These are phyloP conservation scores for Coemansia javaensis DNA, from an alignment of 192 early-diverging fungal species.

Conservation along the genomic window DNA sequence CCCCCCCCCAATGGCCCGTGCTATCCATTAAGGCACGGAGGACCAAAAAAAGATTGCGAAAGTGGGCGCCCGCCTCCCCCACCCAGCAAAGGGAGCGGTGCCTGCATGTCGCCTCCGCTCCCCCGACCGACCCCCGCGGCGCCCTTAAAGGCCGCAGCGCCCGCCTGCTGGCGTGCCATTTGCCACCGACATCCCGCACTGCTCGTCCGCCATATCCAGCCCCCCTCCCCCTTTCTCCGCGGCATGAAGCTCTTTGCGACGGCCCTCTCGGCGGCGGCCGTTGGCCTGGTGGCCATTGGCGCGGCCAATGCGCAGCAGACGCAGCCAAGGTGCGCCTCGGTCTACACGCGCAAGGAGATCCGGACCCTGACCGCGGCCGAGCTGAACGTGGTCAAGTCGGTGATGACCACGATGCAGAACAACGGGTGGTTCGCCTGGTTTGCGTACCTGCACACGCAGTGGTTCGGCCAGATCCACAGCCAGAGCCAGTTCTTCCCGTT, in stretches of 20 bases:
- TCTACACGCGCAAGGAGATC: slow-evolving; percentile 47
- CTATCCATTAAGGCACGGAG: too few relatives aligned
- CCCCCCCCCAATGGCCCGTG: too few relatives aligned
- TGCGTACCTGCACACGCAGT: slow-evolving; percentile 30
- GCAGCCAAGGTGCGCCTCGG: slow-evolving; percentile 35
- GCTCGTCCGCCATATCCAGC: too few relatives aligned
- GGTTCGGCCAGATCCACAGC: slow-evolving; percentile 46
- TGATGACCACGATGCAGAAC: slow-evolving; percentile 37
- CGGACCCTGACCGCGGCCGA: slow-evolving; percentile 34
- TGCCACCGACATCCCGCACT: too few relatives aligned
- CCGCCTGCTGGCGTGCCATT: too few relatives aligned
- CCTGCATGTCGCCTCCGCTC: too few relatives aligned
- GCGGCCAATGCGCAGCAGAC: slow-evolving; percentile 29
- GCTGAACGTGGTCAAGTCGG: slow-evolving; percentile 17
- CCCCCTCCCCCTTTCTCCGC: too few relatives aligned
- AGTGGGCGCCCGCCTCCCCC: too few relatives aligned
- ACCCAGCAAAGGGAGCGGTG: too few relatives aligned
- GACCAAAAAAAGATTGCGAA: too few relatives aligned
- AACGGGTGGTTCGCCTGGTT: slow-evolving; percentile 50
- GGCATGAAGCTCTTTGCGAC: slow-evolving; percentile 31
- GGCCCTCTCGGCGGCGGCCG: slow-evolving; percentile 17
- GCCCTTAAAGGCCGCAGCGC: too few relatives aligned
- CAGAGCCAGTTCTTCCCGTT: slow-evolving; percentile 53
- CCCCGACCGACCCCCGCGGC: too few relatives aligned
- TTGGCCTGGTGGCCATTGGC: slow-evolving; percentile 26